Percentiles rank a stretch among this genome's conserved stretches.
These are phyloP conservation scores for Datisca glomerata DNA, from an alignment of 306 rosid genomes.

Conservation along the genomic window DNA sequence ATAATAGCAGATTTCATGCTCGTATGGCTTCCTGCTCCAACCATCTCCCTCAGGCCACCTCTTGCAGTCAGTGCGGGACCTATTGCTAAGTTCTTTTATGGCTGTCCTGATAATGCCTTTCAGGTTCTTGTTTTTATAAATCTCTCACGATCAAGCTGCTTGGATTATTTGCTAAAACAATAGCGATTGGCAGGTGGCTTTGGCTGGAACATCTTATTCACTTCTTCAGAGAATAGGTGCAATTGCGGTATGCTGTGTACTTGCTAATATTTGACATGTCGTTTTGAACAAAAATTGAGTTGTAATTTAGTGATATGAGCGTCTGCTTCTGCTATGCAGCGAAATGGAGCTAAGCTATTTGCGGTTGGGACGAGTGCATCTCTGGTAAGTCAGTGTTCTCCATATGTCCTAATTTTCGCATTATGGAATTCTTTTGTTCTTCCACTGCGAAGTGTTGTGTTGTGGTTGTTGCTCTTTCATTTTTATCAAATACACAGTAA, in stretches of 20 bases:
- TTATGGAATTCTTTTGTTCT: too few relatives aligned
- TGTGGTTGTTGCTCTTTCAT: too few relatives aligned
- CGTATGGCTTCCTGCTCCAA: conserved; percentile 71
- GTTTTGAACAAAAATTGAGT: neutral
- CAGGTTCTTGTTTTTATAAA: conserved; percentile 41
- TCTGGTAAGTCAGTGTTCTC: conserved; percentile 18
- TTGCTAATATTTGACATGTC: neutral
- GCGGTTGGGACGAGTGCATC: conserved; percentile 36
- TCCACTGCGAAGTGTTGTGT: too few relatives aligned
- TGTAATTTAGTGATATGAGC: neutral
- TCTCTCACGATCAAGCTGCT: neutral
- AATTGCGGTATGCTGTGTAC: conserved; percentile 20
- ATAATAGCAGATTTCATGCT: conserved; percentile 45
- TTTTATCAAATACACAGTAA: too few relatives aligned
- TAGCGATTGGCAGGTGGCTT: conserved; percentile 37
- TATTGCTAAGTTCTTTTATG: conserved; percentile 73
- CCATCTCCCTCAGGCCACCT: conserved; percentile 68
- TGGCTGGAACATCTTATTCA: conserved; percentile 32
- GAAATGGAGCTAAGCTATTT: conserved; percentile 36
- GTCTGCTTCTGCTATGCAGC: conserved; percentile 11
- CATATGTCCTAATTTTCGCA: too few relatives aligned
- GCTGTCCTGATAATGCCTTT: conserved; percentile 93
- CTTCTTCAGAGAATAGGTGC: conserved; percentile 33
- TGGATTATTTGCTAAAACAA: neutral
- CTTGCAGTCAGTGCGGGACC: conserved; percentile 56